Evolutionary conservation across 1,284 basidiomycete genomes (phyloP).

Genomic region (Clitocybe nebularis): DNA sequence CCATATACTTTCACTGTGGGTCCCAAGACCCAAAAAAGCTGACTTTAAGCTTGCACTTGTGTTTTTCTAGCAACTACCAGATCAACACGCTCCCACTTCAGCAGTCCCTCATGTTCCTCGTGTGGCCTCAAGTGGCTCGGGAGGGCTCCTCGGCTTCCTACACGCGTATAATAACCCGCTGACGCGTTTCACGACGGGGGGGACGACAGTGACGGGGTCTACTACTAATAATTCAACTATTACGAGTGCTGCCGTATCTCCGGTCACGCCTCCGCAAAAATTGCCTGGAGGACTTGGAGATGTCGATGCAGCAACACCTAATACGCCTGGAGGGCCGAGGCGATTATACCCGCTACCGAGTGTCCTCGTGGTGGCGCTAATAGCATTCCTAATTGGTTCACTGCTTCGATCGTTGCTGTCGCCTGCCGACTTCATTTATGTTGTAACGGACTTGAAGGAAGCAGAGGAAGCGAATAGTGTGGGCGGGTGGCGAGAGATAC

Average conservation of each 20-base stretch:
- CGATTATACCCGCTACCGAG: slow-evolving; percentile 45
- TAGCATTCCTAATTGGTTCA: slow-evolving; percentile 90
- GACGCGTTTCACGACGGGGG: slow-evolving; percentile 28
- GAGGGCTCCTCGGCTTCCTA: slow-evolving; percentile 37
- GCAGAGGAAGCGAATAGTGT: slow-evolving; percentile 41
- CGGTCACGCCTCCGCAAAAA: slow-evolving; percentile 11
- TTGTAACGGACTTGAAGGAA: slow-evolving; percentile 55
- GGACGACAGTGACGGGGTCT: slow-evolving; percentile 9
- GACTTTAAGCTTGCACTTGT: slow-evolving; percentile 6
- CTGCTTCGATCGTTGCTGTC: slow-evolving; percentile 82
- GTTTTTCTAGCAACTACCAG: slow-evolving; percentile 7
- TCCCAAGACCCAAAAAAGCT: not conserved
- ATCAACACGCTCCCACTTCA: slow-evolving; percentile 11
- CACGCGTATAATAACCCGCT: slow-evolving; percentile 32
- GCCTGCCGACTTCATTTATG: slow-evolving; percentile 90
- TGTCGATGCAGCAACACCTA: slow-evolving; percentile 16
- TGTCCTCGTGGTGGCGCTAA: slow-evolving; percentile 76
- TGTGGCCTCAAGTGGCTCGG: slow-evolving; percentile 19
- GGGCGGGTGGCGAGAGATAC: slow-evolving; percentile 79
- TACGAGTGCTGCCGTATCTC: slow-evolving; percentile 1
- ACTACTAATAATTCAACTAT: slow-evolving; percentile 5
- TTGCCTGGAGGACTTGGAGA: slow-evolving; percentile 25
- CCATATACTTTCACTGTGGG: not conserved
- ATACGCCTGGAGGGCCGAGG: slow-evolving; percentile 10
- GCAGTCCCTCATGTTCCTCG: slow-evolving; percentile 16